Evolutionary conservation across 1,284 basidiomycete species (phyloP), one percentile per base, ranked within the genome.

Genomic region (Tilletia horrida): DNA sequence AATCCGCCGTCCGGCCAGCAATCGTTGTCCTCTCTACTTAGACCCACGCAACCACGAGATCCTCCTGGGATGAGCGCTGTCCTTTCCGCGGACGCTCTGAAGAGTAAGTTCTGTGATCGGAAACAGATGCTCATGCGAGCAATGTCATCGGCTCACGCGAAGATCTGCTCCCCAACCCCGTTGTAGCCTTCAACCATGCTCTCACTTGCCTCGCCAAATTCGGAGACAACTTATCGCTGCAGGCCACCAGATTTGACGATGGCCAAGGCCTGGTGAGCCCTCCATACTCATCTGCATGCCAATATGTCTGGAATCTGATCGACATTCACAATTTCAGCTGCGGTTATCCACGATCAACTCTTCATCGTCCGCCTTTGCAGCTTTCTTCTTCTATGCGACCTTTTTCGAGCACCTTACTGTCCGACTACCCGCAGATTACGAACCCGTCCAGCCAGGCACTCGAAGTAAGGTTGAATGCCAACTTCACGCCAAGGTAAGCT

Each of bases 401-500:
- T 62, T 62, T 25, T 62, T 62, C 42, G 61, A 62, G 13, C 3
- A 45, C 3, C 27, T 59, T 3, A 40, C 13, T 18, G 61, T 62
- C 2, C 40, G 42, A n/a, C 16, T 45, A 23, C 43, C 40, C 11
- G 61, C 42, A 27, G 61, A 62, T 25, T 59, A 59, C 29, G 55
- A 59, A 29, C 55, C 55, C 6, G 16, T 27, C 1, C 43, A 44
- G 21, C 42, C 40, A 0, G 21, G 23, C 2, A 18, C 23, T 18
- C 27, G 55, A 29, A n/a, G 25, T 14, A 59, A 59, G 55, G 27
- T 59, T 7, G 61, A 62, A 14, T 62, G 61, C 43, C 61, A 62
- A 27, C 42, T 62, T n/a, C 61, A 62, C 21, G 61, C 43, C 21
- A 62, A 62, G 61, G 61, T 62, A 3, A 59, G 55, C 35, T 40